Base-by-base conservation (phyloP, 2,329 filamentous ascomycete species). In the Curvularia sp. region DNA sequence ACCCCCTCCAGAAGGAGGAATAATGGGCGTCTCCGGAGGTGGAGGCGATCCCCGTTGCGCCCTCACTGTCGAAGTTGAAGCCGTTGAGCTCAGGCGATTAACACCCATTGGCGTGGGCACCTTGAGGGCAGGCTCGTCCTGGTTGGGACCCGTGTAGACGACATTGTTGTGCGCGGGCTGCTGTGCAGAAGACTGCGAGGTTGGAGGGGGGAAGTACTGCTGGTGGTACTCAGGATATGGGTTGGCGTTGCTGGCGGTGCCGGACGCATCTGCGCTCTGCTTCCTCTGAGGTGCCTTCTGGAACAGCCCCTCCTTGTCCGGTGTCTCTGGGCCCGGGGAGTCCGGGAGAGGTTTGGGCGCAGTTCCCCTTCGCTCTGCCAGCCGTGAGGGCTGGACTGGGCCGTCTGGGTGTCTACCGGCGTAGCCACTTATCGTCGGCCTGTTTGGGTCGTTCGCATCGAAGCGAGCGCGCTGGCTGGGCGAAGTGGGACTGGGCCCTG, bases 11-110 rank as follows among this genome's bases (percentile, higher is more conserved):
- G 89, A 87, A n/a, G 88, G 83, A 53, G 90, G 91, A 41, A 89
- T 90, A 30, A 90, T 85, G 31, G 95, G 92, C 0, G 95, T 98
- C 76, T 98, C 94, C 8, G 95, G 95, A 1, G 95, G 95, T 4
- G 95, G 94, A 5, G 95, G 95, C 28, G 94, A 98, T 43, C 95
- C 95, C 67, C 95, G 86, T 72, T 91, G 93, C 20, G 95, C 95
- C 64, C 91, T 88, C 2, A 94, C 97, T 0, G 95, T 99, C 2
- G 93, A 96, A 12, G 89, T 96, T 0, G 95, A 98, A 13, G 94
- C 93, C 7, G 92, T 96, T 2, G 94, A 97, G 69, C 84, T 86
- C 62, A 89, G 80, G 31, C 87, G 82, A 66, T 87, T 88, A 61
- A 89, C 82, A 1, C 84, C 82, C 28, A 74, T 77, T 9, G 82